Evolutionary conservation across 2,329 filamentous ascomycete species (phyloP).

Genomic region (Penicillium concentricum): DNA sequence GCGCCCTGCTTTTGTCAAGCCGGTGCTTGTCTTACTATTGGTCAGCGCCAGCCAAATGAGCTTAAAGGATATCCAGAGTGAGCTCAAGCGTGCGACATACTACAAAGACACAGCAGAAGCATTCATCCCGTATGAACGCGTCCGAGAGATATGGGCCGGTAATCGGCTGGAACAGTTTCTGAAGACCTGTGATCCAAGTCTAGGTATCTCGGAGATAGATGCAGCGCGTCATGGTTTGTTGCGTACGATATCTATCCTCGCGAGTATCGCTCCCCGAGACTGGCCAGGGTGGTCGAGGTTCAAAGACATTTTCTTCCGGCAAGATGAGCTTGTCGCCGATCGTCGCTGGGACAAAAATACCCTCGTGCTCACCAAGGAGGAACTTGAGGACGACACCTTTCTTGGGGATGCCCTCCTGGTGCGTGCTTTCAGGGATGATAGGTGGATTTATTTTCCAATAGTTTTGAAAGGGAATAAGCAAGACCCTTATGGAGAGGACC

Average conservation of each 20-base stretch:
- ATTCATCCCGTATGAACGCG: constrained; percentile 8
- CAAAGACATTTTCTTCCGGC: constrained; percentile 9
- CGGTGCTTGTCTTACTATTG: too few species aligned
- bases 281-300: constrained; percentile 15
- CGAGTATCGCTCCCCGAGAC: not conserved
- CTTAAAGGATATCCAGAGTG: not conserved
- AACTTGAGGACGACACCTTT: not conserved
- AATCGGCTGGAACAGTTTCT: constrained; percentile 9
- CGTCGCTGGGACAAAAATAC: constrained; percentile 8
- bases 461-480: not conserved
- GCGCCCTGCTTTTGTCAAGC: not conserved
- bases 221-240: not conserved
- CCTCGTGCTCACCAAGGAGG: constrained; percentile 1
- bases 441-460: not conserved
- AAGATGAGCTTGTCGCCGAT: not conserved
- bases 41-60: not conserved
- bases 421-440: not conserved
- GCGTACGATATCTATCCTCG: constrained; percentile 13
- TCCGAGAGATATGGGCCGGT: constrained; percentile 12
- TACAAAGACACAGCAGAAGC: not conserved
- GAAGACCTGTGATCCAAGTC: not conserved
- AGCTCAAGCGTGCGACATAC: not conserved
- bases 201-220: not conserved
- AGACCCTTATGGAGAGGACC: not conserved
- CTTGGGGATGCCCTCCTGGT: not conserved